A percentile compares a stretch with the other conserved stretches of the same genome.
Conservation (phyloP, 768 basidiomycete species). For the Flagelloscypha sp. region DNA sequence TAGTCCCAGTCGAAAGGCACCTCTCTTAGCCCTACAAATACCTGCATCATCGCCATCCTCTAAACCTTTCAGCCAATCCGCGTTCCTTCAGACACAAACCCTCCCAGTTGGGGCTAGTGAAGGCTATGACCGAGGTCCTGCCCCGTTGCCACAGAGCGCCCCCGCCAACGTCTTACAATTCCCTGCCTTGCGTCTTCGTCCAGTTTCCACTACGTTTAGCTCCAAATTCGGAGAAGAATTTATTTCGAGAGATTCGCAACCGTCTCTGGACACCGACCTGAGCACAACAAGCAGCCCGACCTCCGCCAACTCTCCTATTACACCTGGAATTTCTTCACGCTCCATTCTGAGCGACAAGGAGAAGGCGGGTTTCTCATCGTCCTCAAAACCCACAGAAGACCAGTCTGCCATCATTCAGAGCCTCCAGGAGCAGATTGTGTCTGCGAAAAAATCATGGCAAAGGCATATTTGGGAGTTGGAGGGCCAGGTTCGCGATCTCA, state of each 20-base stretch:
- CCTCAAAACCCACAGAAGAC: slow-evolving; percentile 31
- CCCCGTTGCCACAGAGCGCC: slow-evolving; percentile 46
- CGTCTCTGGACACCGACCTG: slow-evolving; percentile 31
- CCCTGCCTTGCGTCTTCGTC: slow-evolving; percentile 59
- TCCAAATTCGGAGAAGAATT: slow-evolving; percentile 53
- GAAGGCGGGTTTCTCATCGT: slow-evolving; percentile 16
- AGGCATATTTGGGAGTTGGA: slow-evolving; percentile 70
- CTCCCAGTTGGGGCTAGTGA: slow-evolving; percentile 13
- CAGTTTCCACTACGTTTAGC: slow-evolving; percentile 71
- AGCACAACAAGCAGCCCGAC: slow-evolving; percentile 44
- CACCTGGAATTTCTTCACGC: slow-evolving; percentile 25
- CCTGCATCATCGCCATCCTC: slow-evolving; percentile 17
- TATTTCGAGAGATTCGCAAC: slow-evolving; percentile 24
- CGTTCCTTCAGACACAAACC: slow-evolving; percentile 16
- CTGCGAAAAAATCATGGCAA: slow-evolving; percentile 59
- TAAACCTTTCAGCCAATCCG: slow-evolving; percentile 27
- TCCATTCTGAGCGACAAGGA: slow-evolving; percentile 25
- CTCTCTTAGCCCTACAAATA: slow-evolving; percentile 20
- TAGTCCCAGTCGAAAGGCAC: slow-evolving; percentile 29
- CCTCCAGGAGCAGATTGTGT: slow-evolving; percentile 53
- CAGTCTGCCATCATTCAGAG: slow-evolving; percentile 39
- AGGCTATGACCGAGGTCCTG: slow-evolving; percentile 21
- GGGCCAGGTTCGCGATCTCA: slow-evolving; percentile 62
- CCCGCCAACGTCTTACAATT: slow-evolving; percentile 59
- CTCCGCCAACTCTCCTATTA: slow-evolving; percentile 39